Evolutionary conservation across 768 basidiomycete genomes (phyloP).

Genomic region (Fomitopsis serialis): DNA sequence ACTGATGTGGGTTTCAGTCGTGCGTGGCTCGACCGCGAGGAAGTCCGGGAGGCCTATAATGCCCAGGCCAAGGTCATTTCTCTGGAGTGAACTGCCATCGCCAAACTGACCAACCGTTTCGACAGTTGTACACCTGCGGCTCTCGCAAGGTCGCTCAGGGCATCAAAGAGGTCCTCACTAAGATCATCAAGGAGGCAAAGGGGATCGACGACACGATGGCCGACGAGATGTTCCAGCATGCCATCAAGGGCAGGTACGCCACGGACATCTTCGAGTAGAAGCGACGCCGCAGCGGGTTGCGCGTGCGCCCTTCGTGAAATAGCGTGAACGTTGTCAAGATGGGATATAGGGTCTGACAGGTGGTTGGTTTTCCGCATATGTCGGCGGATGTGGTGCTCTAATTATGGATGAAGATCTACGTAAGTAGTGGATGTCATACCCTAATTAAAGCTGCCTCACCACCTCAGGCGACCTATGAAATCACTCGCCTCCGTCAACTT

Average conservation of each 20-base stretch:
- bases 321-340: too few relatives aligned
- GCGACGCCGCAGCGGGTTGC: too few relatives aligned
- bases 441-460: too few relatives aligned
- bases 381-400: too few relatives aligned
- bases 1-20: constrained; percentile 25
- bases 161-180: constrained; percentile 31
- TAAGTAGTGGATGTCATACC: too few relatives aligned
- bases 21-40: constrained; percentile 36
- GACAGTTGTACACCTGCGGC: constrained; percentile 40
- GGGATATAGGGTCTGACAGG: too few relatives aligned
- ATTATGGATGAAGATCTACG: too few relatives aligned
- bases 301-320: too few relatives aligned
- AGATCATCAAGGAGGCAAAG: constrained; percentile 28
- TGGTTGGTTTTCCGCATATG: too few relatives aligned
- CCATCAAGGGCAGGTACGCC: constrained; percentile 36
- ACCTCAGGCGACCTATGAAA: too few relatives aligned
- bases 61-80: constrained; percentile 30
- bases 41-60: constrained; percentile 26
- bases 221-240: constrained; percentile 25
- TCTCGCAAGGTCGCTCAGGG: constrained; percentile 34
- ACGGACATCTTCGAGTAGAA: constrained; percentile 40
- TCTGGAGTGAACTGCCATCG: neutral
- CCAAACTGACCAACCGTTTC: neutral
- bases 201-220: constrained; percentile 24
- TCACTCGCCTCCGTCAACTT: too few relatives aligned